Evolutionary conservation across 1,284 basidiomycete genomes (phyloP).

Genomic region (Malassezia nana): DNA sequence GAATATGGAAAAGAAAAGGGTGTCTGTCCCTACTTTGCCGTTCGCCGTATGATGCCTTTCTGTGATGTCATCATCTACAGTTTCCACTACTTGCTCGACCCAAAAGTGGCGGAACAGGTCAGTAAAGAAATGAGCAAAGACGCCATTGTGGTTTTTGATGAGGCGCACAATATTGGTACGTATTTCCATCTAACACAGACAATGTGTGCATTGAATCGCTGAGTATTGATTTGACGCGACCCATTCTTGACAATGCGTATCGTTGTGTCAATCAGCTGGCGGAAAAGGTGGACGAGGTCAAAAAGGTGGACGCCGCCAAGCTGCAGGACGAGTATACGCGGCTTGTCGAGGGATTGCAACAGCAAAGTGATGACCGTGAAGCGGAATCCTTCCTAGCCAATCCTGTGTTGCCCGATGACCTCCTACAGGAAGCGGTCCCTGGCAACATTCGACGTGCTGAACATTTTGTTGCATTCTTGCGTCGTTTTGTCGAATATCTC

Average conservation of each 20-base stretch:
- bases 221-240: constrained; percentile 93
- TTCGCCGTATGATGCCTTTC: constrained; percentile 93
- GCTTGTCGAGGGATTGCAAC: constrained; percentile 83
- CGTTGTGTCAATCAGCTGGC: constrained; percentile 77
- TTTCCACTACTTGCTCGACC: constrained; percentile 96
- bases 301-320: constrained; percentile 81
- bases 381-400: constrained; percentile 74
- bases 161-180: constrained; percentile 81
- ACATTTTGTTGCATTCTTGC: constrained; percentile 96
- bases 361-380: constrained; percentile 53
- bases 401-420: constrained; percentile 87
- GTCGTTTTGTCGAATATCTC: constrained; percentile 95
- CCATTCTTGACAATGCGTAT: constrained; percentile 90
- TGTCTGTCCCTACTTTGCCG: constrained; percentile 90
- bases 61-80: constrained; percentile 96
- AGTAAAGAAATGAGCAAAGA: constrained; percentile 96
- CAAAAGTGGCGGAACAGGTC: constrained; percentile 97
- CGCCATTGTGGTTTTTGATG: constrained; percentile 96
- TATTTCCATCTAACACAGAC: constrained; percentile 57
- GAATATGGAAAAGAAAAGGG: constrained; percentile 75
- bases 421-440: constrained; percentile 87
- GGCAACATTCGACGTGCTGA: constrained; percentile 98
- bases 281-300: constrained; percentile 95
- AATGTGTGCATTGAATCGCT: constrained; percentile 99
- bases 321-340: constrained; percentile 96